These are phyloP conservation scores for Sporisorium exsertum DNA, from an alignment of 1,284 basidiomycete genomes.

Conservation along the genomic window DNA sequence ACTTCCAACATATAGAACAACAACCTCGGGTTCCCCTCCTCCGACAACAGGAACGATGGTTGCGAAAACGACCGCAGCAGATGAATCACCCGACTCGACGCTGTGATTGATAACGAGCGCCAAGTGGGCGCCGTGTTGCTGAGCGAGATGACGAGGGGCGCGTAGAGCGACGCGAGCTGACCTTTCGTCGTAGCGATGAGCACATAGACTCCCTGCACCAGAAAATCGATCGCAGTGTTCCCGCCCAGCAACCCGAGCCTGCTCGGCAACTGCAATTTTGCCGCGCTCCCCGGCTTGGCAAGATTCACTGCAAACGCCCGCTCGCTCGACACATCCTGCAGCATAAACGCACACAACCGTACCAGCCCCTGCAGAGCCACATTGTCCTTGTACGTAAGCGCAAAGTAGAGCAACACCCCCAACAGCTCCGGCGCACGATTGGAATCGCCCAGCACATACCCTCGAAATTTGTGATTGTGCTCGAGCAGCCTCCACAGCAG, in stretches of 20 bases:
- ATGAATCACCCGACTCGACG: slow-evolving; percentile 84
- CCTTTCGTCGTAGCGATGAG: slow-evolving; percentile 81
- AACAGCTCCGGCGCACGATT: slow-evolving; percentile 43
- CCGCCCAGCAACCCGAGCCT: slow-evolving; percentile 33
- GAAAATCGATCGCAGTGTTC: slow-evolving; percentile 45
- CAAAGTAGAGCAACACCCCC: slow-evolving; percentile 44
- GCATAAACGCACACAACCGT: slow-evolving; percentile 86
- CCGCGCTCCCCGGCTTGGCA: slow-evolving; percentile 46
- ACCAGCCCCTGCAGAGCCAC: slow-evolving; percentile 89
- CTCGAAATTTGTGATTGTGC: slow-evolving; percentile 59
- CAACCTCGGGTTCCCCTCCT: slow-evolving; percentile 91
- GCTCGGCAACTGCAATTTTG: slow-evolving; percentile 39
- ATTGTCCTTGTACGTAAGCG: slow-evolving; percentile 49
- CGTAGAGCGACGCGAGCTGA: slow-evolving; percentile 73
- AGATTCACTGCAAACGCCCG: slow-evolving; percentile 76
- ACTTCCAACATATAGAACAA: slow-evolving; percentile 93
- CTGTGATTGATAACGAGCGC: slow-evolving; percentile 79
- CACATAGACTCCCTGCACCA: slow-evolving; percentile 81
- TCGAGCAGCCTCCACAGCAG: slow-evolving; percentile 60
- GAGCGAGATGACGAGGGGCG: slow-evolving; percentile 85
- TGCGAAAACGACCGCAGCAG: slow-evolving; percentile 89
- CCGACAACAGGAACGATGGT: slow-evolving; percentile 86
- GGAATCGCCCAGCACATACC: slow-evolving; percentile 53
- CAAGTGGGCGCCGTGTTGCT: slow-evolving; percentile 89
- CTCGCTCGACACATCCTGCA: slow-evolving; percentile 90